Evolutionary conservation across 352 stramenopile genomes (phyloP), one percentile per base, ranked within the genome.

Genomic region (Pythium apleroticum): DNA sequence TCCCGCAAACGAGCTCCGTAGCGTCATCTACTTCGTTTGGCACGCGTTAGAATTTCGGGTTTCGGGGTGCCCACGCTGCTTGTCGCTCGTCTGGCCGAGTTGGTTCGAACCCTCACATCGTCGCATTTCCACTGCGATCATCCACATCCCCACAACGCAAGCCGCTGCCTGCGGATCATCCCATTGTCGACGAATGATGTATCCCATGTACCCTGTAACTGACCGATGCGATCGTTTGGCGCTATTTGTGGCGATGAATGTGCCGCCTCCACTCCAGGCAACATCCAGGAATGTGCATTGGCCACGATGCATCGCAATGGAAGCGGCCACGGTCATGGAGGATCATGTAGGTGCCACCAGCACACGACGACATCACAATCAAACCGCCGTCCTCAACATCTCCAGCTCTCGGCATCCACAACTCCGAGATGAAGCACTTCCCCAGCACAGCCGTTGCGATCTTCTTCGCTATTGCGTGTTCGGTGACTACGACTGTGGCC

Each of bases 241-340:
- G 15, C 43, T 50, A 50, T 50, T 50, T 50, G 19, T 17, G 20
- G 43, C 20, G 43, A 15, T 28, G 46, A 35, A 35, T 22, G 11
- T n/a, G 46, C 46, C 25, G 17, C 5, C 11, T 20, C 14, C 14
- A n/a, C n/a, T 56, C 50, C 19, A 27, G 22, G 53, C 49, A 59
- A 4, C 9, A 7, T 28, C 53, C 15, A 50, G 24, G 53, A 59
- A 59, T 8, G 5, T 20, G 53, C 53, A 46, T 33, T 31, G 31
- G 53, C 31, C 53, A 59, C 33, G 30, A 28, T 33, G 31, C 30
- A 59, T 59, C 53, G 24, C 53, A 59, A 30, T 48, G 14, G 8
- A 37, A 46, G 30, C n/a, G 52, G 28, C n/a, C 52, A 45, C 17
- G 30, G 19, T 25, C 24, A 56, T 33, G 22, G 31, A 22, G 14